Evolutionary conservation across 1,284 basidiomycete species (phyloP), one percentile per base, ranked within the genome.

Genomic region (Tranzscheliella williamsii): DNA sequence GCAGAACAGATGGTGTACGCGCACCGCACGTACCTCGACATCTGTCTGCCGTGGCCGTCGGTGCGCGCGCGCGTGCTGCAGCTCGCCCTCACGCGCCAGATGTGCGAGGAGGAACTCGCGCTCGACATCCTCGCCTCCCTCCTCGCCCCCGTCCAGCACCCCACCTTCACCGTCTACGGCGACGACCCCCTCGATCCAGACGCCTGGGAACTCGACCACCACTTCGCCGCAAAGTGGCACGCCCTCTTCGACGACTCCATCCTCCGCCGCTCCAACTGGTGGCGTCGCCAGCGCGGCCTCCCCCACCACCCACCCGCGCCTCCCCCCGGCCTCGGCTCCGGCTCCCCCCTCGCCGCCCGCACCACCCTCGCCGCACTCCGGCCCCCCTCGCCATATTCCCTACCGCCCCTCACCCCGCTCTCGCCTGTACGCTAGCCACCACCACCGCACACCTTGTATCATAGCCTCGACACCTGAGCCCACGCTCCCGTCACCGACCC

Each of bases 181-280:
- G 52, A 58, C 30, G 67, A 70, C 32, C 30, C 61, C 9, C 16
- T 64, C 11, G 67, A 67, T 17, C 40, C 49, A 6, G 50, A 60
- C 21, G 58, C 60, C 5, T 70, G 65, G 65, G 65, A 70, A 34
- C 20, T 70, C 7, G 39, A 46, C 47, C 38, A 64, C 24, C 32
- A 38, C 1, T 56, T 65, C 40, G 24, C 46, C 5, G 31, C 21
- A 4, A 68, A 68, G 41, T 70, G 67, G 67, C 57, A 44, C 43
- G 54, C 57, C 3, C 42, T 70, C 12, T 53, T 68, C n/a, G 67
- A 70, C 33, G 46, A 54, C 4, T 43, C 53, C 3, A 39, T 50
- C 16, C 6, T 70, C 12, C 40, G 43, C 17, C 42, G 65, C 16
- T 55, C 65, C 23, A 66, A 62, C 18, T 70, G 58, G 55, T 70